These are phyloP conservation scores for Bacidia rubella DNA, from an alignment of 495 filamentous ascomycete genomes.

Conservation along the genomic window DNA sequence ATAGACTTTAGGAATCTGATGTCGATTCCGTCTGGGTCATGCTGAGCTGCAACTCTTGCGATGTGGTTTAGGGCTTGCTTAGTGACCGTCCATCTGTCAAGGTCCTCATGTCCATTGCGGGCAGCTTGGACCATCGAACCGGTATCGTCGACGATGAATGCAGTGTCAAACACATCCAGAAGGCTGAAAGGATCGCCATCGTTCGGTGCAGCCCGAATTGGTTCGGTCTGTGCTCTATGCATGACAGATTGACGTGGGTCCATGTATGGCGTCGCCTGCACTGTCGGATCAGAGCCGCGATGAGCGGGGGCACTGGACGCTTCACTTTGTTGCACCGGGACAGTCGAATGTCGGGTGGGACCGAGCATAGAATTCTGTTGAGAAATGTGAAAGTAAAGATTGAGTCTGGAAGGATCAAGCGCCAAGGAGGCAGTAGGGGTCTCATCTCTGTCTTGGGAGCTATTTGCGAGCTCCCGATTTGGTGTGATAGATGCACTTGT, in stretches of 20 bases:
- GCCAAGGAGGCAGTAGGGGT: no score
- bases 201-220: not conserved
- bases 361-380: no score
- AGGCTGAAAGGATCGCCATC: slow-evolving; percentile 5
- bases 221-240: not conserved
- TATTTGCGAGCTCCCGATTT: not conserved
- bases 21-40: slow-evolving; percentile 4
- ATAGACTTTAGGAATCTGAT: slow-evolving; percentile 2
- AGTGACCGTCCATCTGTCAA: not conserved
- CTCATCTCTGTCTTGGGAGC: no score
- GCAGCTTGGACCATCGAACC: slow-evolving; percentile 1
- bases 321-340: not conserved
- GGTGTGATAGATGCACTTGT: no score
- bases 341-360: not conserved
- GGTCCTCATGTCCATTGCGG: not conserved
- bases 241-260: not conserved
- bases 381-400: no score
- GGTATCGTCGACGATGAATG: slow-evolving; percentile 6
- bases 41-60: not conserved
- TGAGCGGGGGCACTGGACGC: not conserved
- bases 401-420: no score
- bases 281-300: not conserved
- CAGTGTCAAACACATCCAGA: slow-evolving; percentile 2
- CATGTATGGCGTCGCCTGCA: not conserved
- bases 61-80: not conserved